Base-by-base conservation (phyloP, 2,329 filamentous ascomycete genomes). In the Microcyclospora pomicola region DNA sequence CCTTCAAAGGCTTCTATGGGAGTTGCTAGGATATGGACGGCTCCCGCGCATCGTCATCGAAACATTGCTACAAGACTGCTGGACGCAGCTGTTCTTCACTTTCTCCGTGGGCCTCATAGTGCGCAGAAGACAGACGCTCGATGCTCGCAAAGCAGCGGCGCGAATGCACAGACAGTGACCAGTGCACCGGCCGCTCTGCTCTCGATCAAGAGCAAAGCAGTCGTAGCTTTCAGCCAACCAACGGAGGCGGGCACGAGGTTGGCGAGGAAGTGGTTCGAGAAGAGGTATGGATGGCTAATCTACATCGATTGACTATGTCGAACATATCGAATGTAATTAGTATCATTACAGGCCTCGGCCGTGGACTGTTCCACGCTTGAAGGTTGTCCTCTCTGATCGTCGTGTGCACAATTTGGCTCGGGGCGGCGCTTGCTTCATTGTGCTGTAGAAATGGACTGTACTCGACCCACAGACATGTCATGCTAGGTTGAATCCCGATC, bases 1-100 rank as follows among this genome's bases (percentile, higher is more conserved):
- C 29, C 28, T 2, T 34, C 38, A 16, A 58, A 64, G 2, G 73
- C 69, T 2, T 61, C 71, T n/a, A 63, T 79, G 38, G 73, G 75
- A 13, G 68, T 81, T 16, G 77, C 75, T 15, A 67, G 77, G 24
- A 75, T 81, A 46, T 81, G 77, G 77, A 75, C 73, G 0, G 73
- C 71, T 6, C 66, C 63, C 5, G 62, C 66, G 2, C 69, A 72
- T 41, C 66, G 75, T 27, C 60, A 70, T 31, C 66, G 69, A 45
- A 72, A 73, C 7, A 67, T 78, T 37, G 76, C 74, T 3, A 66
- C 66, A 37, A 63, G 65, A 38, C 56, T 80, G 33, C 54, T 80
- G 13, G 71, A 79, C 42, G 40, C 39, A 12, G 53, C 51, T 3
- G 27, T 54, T 11, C 32, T 40, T 15, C 41, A 51, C 33, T n/a